Evolutionary conservation across 805 yeast genomes (phyloP).

Genomic region (Limtongia smithiae): DNA sequence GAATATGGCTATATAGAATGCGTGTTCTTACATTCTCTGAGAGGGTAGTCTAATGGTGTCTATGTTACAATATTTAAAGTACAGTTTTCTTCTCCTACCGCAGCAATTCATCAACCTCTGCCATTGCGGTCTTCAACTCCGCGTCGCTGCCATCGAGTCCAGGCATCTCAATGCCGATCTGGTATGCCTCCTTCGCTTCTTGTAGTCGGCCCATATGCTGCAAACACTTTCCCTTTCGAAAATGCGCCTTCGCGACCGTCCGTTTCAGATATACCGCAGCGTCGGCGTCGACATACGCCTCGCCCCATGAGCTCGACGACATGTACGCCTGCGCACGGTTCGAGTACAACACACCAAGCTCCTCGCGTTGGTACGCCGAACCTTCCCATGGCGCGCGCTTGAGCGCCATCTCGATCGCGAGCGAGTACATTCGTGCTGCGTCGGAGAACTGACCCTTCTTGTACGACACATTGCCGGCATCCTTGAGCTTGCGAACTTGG

Average conservation of each 20-base stretch:
- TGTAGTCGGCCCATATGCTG: conserved; percentile 28
- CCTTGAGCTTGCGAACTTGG: conserved; percentile 38
- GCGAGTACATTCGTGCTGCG: conserved; percentile 37
- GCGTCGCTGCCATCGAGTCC: conserved; percentile 28
- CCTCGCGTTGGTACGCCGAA: conserved; percentile 36
- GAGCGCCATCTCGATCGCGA: conserved; percentile 42
- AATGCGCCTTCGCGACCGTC: conserved; percentile 36
- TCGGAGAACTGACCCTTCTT: conserved; percentile 33
- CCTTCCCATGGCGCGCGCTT: conserved; percentile 43
- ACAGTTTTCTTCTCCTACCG: too few relatives aligned
- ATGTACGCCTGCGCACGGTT: conserved; percentile 42
- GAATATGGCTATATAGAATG: too few relatives aligned
- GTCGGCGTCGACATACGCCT: conserved; percentile 41
- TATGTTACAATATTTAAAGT: too few relatives aligned
- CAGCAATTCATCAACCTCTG: conserved; percentile 15
- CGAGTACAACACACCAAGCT: conserved; percentile 35
- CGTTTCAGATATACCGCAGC: conserved; percentile 37
- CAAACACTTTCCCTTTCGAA: conserved; percentile 37
- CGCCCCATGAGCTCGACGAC: conserved; percentile 37
- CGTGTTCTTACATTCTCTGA: too few relatives aligned
- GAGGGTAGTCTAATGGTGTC: neutral
- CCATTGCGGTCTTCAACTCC: conserved; percentile 28
- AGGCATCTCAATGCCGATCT: conserved; percentile 28
- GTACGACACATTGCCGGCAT: conserved; percentile 35
- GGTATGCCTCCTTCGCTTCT: conserved; percentile 33